Base-by-base conservation (phyloP, 768 basidiomycete genomes). In the Rhizopogon vinicolor region DNA sequence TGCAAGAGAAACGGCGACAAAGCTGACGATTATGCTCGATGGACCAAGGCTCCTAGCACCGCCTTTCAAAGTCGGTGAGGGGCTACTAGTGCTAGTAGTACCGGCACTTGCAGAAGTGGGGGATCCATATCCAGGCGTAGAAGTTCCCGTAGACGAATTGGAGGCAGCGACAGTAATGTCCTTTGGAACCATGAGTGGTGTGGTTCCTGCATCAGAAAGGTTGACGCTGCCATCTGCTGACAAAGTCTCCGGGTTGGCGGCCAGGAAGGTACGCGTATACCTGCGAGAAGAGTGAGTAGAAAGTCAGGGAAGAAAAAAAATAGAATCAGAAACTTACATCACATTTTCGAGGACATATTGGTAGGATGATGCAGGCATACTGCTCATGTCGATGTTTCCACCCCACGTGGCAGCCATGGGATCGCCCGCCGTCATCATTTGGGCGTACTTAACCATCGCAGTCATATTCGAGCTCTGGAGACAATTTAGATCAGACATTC, bases 111-210 rank as follows among this genome's bases (percentile, higher is more conserved):
- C 52, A 12, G 66, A 50, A 16, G 68, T 49, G 46, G 63, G 22
- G 40, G 52, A 55, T 40, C 62, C 39, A 31, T 66, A 39, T 3
- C 69, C 41, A 33, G 67, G 51, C 10, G 70, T 60, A 43, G 74
- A 60, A 25, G 69, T 43, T 51, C 65, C 58, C n/a, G 65, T 58
- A n/a, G 67, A 59, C 7, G 75, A 48, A 8, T 68, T 52, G 42
- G 68, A 19, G 43, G 78, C 71, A 55, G 76, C 77, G 28, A 66
- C 65, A 57, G 73, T 70, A 59, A 87, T 71, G 64, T 89, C 86
- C 53, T 74, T 67, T 58, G 87, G 87, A 57, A 87, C 68, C 78
- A 78, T 78, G 55, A 86, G 62, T 28, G 86, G 79, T 40, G 75
- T 78, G 60, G 60, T 65, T 53, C 67, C 69, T 31, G 74, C 63